Base-by-base conservation (phyloP, 805 yeast genomes). In the Barnettozyma sucrosica region DNA sequence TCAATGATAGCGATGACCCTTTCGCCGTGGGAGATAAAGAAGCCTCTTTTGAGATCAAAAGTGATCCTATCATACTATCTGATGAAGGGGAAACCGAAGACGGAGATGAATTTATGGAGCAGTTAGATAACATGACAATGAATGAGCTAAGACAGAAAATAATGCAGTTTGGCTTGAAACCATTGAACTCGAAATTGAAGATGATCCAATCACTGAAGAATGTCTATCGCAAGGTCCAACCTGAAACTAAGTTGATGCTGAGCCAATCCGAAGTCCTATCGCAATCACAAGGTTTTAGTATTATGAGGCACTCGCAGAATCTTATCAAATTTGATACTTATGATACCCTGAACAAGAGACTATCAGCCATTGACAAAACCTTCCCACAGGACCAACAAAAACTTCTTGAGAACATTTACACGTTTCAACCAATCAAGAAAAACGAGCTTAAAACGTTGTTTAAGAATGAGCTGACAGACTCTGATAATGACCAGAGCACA, bases 121-220 rank as follows among this genome's bases (percentile, higher is more conserved):
- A 51, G 66, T 41, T 48, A 14, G 50, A 53, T 14, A 19, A 43
- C 3, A 32, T 52, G 48, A 26, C 63, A 4, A 47, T 57, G 47
- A 54, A 57, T 26, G 51, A 58, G 32, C 44, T 59, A 10, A 46
- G 54, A 30, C 51, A 45, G 32, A 58, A 48, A 36, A 52, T 59
- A 18, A 49, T 55, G 36, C 56, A 53, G 13, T 61, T 53, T 45
- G 64, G 64, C 0, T 21, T 60, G 5, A 60, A 60, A 46, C 63
- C 65, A 0, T 42, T 59, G 9, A 56, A 49, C 32, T 48, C 55
- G 3, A 51, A 50, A 39, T 18, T 41, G 3, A 41, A 51, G 20
- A 58, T 58, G 61, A 46, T 59, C 28, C 33, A 50, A 19, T 52
- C 61, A 2, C 32, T 60, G 13, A 48, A 46, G n/a, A 45, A 50